Evolutionary conservation across 2,329 filamentous ascomycete species (phyloP).

Genomic region (Pseudocercospora vitis): DNA sequence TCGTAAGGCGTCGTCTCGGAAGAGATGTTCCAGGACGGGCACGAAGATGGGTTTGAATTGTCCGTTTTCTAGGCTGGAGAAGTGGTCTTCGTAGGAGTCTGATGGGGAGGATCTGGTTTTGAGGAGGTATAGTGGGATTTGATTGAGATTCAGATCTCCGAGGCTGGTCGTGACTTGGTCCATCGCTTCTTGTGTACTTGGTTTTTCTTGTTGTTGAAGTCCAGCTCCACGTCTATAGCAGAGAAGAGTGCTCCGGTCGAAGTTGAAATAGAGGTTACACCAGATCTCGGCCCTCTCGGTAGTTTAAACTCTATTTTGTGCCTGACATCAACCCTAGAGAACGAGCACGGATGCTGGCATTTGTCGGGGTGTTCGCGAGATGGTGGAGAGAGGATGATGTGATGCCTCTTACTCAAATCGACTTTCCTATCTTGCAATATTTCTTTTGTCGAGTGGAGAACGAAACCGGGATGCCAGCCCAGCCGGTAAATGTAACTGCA

Average conservation of each 20-base stretch:
- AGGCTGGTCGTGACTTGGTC: conserved; percentile 30
- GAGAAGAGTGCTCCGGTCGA: not conserved
- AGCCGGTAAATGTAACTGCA: conserved; percentile 37
- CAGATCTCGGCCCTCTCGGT: not conserved
- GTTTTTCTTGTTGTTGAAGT: not conserved
- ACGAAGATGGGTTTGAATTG: conserved; percentile 68
- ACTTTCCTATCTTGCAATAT: conserved; percentile 41
- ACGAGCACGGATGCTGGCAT: conserved; percentile 8
- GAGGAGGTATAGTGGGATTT: conserved; percentile 65
- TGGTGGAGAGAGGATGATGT: conserved; percentile 13
- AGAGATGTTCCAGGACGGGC: conserved; percentile 72
- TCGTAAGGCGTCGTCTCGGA: conserved; percentile 60
- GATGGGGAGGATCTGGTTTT: conserved; percentile 73
- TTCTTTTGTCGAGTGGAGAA: conserved; percentile 42
- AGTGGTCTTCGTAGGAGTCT: conserved; percentile 71
- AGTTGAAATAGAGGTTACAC: not conserved
- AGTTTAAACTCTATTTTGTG: conserved; percentile 1
- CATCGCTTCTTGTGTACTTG: conserved; percentile 26
- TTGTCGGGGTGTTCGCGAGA: conserved; percentile 23
- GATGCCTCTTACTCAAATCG: conserved; percentile 40
- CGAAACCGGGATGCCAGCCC: conserved; percentile 39
- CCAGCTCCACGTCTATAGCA: conserved; percentile 9
- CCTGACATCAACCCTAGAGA: conserved; percentile 15
- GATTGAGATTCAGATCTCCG: conserved; percentile 29
- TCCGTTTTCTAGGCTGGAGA: conserved; percentile 50